Percentiles rank a stretch among this genome's conserved stretches.
phyloP scores from a whole-genome alignment of 2,329 filamentous ascomycete genomes.

The Botryotinia convoluta region DNA sequence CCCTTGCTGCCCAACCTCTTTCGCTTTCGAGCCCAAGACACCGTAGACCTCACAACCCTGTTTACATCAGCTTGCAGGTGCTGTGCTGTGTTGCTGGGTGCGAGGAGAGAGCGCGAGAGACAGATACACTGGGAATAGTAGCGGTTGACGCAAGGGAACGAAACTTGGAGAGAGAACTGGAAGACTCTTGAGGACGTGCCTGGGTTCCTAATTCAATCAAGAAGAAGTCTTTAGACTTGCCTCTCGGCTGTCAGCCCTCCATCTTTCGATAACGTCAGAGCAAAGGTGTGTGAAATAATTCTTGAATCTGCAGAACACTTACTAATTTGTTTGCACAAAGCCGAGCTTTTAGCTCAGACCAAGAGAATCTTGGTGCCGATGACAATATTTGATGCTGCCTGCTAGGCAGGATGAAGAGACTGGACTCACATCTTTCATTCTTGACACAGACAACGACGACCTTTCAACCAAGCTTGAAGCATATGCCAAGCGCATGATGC shows the following conservation, averaged over 20 bases:
- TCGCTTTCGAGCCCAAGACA: neutral
- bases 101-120: neutral
- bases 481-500: constrained; percentile 47
- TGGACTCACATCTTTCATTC: constrained; percentile 47
- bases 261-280: neutral
- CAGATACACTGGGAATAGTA: neutral
- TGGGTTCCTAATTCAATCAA: neutral
- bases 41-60: neutral
- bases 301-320: neutral
- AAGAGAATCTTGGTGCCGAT: neutral
- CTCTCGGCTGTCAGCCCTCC: neutral
- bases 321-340: neutral
- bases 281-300: neutral
- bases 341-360: neutral
- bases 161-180: neutral
- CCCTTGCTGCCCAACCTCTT: neutral
- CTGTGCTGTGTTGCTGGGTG: neutral
- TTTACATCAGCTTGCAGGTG: constrained; percentile 7
- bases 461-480: constrained; percentile 44
- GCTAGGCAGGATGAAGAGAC: constrained; percentile 32
- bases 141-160: neutral
- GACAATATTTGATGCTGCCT: neutral
- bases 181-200: neutral
- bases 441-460: constrained; percentile 61
- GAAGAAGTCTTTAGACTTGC: neutral